Evolutionary conservation across 139 green algal species (phyloP), one percentile per base, ranked within the genome.

Genomic region (Closterium sp.): DNA sequence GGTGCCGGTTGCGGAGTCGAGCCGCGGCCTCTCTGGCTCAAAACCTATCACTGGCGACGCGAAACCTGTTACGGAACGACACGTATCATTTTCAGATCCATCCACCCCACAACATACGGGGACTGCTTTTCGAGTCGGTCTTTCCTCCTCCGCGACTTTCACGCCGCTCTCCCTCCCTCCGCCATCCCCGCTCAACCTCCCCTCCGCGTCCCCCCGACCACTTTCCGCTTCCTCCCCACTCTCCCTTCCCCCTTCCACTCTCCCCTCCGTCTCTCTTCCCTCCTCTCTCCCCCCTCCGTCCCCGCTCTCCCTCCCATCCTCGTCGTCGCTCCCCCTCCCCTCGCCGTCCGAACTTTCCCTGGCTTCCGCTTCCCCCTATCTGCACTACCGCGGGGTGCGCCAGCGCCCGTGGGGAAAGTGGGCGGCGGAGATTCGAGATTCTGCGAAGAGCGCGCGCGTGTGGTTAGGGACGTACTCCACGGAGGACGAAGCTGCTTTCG

Each of bases 351-450:
- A 29, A 9, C 91, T 88, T 4, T 91, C 62, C 17, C n/a, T 31
- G 24, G 34, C 89, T 24, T 86, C 86, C 86, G 86, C 86, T 24
- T 79, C 62, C 62, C 62, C 62, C 62, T 79, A 79, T 27, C 62
- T 79, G 62, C 42, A 88, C 17, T 92, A 90, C 91, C 95, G 98
- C 11, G 98, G 98, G 4, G 98, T 99, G 10, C 95, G 98, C n/a
- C 98, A 99, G 93, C 95, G 98, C 30, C 98, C 98, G 5, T 99
- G 98, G 98, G 98, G 98, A 84, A 99, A 99, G 91, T 96, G 96
- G 97, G 98, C 98, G 13, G 98, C 98, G 11, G 98, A 99, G 95
- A 99, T 99, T 86, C 92, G 98, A 17, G 98, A 99, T 92, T 97
- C 98, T 0, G 98, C 96, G 10, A 87, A 87, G 85, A 32, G 97